A percentile compares a stretch with the other conserved stretches of the same genome.
Conservation (phyloP, 495 filamentous ascomycete species). For the Penicillium ucsense region DNA sequence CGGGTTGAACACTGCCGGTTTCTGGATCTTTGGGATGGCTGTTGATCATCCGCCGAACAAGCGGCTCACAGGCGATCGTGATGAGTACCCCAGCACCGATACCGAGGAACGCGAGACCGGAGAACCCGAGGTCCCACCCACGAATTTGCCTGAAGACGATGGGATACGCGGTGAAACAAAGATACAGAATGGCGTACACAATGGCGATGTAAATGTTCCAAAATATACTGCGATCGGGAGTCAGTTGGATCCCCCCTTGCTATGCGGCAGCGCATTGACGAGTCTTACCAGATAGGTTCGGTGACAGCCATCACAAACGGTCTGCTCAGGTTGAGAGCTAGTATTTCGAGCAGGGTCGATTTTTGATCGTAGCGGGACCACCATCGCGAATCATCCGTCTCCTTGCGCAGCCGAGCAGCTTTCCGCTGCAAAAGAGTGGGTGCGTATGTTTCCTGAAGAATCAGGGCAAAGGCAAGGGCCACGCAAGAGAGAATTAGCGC, state of each 20-base stretch:
- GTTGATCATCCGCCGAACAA: constrained; percentile 66
- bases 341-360: constrained; percentile 38
- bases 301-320: constrained; percentile 71
- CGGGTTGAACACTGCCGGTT: constrained; percentile 58
- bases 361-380: constrained; percentile 69
- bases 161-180: constrained; percentile 77
- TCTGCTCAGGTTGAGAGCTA: constrained; percentile 64
- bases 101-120: constrained; percentile 65
- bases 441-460: constrained; percentile 68
- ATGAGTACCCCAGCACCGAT: constrained; percentile 66
- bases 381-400: constrained; percentile 65
- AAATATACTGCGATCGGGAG: constrained; percentile 43
- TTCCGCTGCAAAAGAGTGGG: constrained; percentile 63
- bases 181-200: constrained; percentile 63
- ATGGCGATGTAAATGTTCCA: constrained; percentile 67
- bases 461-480: constrained; percentile 39
- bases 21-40: constrained; percentile 54
- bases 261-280: background rate
- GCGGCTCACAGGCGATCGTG: constrained; percentile 56
- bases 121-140: constrained; percentile 57
- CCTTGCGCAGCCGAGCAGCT: constrained; percentile 57
- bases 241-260: background rate
- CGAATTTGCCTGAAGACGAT: constrained; percentile 65
- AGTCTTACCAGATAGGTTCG: constrained; percentile 67
- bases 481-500: constrained; percentile 57